These are phyloP conservation scores for Zygosaccharomyces pseudobailii DNA, from an alignment of 1,139 yeast genomes.

Conservation along the genomic window DNA sequence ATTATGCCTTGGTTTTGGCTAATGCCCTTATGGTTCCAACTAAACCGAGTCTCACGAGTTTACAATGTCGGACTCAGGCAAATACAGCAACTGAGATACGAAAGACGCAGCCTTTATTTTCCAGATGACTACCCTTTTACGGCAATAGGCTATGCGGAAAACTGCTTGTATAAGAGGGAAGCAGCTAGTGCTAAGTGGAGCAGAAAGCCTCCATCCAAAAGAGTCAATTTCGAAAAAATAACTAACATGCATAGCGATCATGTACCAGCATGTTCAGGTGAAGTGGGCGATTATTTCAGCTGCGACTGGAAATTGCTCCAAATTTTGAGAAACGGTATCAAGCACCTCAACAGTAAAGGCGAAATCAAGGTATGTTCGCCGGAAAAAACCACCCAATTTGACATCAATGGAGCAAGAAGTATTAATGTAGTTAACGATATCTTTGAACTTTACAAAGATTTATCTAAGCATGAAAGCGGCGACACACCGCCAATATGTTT, in stretches of 20 bases:
- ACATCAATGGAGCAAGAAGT: conserved; percentile 32
- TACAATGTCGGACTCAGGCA: conserved; percentile 75
- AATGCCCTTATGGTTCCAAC: conserved; percentile 72
- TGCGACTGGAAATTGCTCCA: conserved; percentile 73
- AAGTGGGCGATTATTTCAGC: conserved; percentile 59
- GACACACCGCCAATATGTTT: neutral
- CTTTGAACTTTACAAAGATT: conserved; percentile 33
- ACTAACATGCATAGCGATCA: conserved; percentile 29
- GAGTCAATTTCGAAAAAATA: conserved; percentile 45
- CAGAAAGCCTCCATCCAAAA: conserved; percentile 56
- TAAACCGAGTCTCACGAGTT: conserved; percentile 56
- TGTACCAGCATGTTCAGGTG: conserved; percentile 40
- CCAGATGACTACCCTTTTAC: conserved; percentile 75
- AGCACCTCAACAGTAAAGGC: conserved; percentile 12
- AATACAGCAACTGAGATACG: conserved; percentile 65
- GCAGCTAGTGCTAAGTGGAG: conserved; percentile 45
- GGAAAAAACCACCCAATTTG: conserved; percentile 36
- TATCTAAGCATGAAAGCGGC: conserved; percentile 17
- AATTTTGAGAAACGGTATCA: conserved; percentile 35
- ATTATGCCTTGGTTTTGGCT: conserved; percentile 89
- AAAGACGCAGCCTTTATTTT: conserved; percentile 48
- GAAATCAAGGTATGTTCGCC: conserved; percentile 13
- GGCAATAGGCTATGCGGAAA: conserved; percentile 49
- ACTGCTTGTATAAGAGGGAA: conserved; percentile 40
- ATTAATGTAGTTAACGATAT: conserved; percentile 44